A percentile compares a stretch with the other conserved stretches of the same genome.
These are phyloP conservation scores for Hypoxylon sp. DNA, from an alignment of 2,329 filamentous ascomycete genomes.

Conservation along the genomic window DNA sequence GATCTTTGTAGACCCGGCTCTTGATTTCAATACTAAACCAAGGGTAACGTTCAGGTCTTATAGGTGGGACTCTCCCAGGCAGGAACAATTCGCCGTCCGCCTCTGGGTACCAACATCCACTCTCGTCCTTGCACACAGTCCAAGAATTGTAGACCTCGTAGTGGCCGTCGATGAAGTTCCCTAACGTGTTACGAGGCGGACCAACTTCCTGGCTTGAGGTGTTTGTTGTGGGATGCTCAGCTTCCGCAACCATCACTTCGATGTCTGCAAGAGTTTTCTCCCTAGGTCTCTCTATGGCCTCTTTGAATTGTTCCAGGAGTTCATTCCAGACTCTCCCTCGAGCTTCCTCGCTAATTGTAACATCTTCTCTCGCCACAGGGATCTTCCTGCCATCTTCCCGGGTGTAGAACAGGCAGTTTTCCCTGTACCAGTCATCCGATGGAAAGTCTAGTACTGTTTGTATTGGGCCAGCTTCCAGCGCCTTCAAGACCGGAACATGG, in stretches of 20 bases:
- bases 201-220: too few relatives aligned
- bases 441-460: not conserved
- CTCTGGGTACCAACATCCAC: slow-evolving; percentile 8
- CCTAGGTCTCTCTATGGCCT: not conserved
- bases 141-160: slow-evolving; percentile 8
- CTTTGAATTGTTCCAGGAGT: not conserved
- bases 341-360: not conserved
- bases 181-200: not conserved
- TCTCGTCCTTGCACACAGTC: slow-evolving; percentile 16
- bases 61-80: not conserved
- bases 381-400: slow-evolving; percentile 5
- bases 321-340: not conserved
- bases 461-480: not conserved
- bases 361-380: not conserved
- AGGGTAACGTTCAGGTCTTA: not conserved
- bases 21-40: slow-evolving; percentile 23
- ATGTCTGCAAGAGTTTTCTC: not conserved
- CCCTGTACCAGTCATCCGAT: not conserved
- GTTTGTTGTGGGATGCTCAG: not conserved
- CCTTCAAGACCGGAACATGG: slow-evolving; percentile 1
- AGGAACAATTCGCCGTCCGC: not conserved
- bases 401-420: not conserved
- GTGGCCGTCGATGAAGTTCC: slow-evolving; percentile 10
- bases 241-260: not conserved
- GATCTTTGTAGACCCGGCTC: slow-evolving; percentile 14